Evolutionary conservation across 192 early-diverging fungal genomes (phyloP), one percentile per base, ranked within the genome.

Genomic region (Jimgerdemannia flammicorona): DNA sequence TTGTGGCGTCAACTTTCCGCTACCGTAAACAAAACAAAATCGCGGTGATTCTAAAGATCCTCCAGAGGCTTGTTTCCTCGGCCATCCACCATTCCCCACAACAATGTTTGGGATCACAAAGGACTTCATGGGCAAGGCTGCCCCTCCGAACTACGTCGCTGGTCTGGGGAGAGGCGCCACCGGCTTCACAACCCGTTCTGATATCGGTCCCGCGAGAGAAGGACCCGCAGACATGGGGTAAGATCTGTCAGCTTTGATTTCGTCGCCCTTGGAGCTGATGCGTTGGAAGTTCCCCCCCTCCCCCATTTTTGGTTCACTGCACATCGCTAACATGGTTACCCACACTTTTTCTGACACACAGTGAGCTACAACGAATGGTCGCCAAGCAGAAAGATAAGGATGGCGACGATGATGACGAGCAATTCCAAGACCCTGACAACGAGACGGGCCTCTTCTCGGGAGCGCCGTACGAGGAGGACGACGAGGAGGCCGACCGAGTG

Each of bases 161-260:
- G 98, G 98, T 77, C 84, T 99, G 7, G 98, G 98, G 14, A 90
- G 98, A 80, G 98, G 89, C 75, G 98, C 98, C 1, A 94, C 95
- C 8, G 98, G 98, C 7, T 99, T 99, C 77, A 99, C 98, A 11
- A 99, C 98, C 39, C 92, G 96, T 40, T 96, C 96, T 7, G 98
- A 99, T 86, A 96, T 99, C 74, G 98, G 98, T 67, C 96, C 97
- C 40, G 98, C 96, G 4, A 90, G 95, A 74, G 97, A 99, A 76
- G 80, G 87, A 43, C 81, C 84, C 2, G 77, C 82, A 20, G 82
- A 83, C 59, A 68, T 74, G 66, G 78, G 78, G 86, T 89, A 86
- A 66, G 78, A 29, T 29, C 29, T 43, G 10, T 64, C 3, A 3
- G 39, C 9, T 69, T 44, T 66, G 39, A 43, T 40, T 65, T 72